Evolutionary conservation across 305 asterid species (phyloP).

Genomic region (Fraxinus velutina): DNA sequence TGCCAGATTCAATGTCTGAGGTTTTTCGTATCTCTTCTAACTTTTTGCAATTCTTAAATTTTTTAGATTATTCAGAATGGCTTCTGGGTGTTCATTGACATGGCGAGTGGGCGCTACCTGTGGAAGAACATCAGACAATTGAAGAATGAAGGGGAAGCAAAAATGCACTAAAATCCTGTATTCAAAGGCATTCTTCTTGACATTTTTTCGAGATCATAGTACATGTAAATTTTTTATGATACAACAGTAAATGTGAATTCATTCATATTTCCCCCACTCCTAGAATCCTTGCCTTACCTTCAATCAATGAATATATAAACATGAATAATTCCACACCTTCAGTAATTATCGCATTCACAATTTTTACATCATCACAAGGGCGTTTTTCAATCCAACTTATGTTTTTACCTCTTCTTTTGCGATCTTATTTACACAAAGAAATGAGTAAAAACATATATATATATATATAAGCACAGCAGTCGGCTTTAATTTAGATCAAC

Average conservation of each 20-base stretch:
- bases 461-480: background rate
- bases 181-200: background rate
- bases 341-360: background rate
- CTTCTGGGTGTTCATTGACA: constrained; percentile 46
- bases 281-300: background rate
- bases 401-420: background rate
- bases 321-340: background rate
- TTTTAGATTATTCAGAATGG: constrained; percentile 38
- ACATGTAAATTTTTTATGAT: background rate
- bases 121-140: constrained; percentile 43
- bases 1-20: background rate
- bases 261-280: background rate
- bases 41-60: background rate
- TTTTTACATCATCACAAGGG: background rate
- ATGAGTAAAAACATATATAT: background rate
- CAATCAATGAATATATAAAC: background rate
- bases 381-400: background rate
- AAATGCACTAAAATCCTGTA: background rate
- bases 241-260: background rate
- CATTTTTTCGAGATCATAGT: background rate
- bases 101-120: constrained; percentile 51
- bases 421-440: constrained; percentile 22
- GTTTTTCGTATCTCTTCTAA: background rate
- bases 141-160: constrained; percentile 1
- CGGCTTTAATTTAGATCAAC: constrained; percentile 49